These are phyloP conservation scores for Microthyrium microscopicum DNA, from an alignment of 2,329 filamentous ascomycete genomes.

Conservation along the genomic window DNA sequence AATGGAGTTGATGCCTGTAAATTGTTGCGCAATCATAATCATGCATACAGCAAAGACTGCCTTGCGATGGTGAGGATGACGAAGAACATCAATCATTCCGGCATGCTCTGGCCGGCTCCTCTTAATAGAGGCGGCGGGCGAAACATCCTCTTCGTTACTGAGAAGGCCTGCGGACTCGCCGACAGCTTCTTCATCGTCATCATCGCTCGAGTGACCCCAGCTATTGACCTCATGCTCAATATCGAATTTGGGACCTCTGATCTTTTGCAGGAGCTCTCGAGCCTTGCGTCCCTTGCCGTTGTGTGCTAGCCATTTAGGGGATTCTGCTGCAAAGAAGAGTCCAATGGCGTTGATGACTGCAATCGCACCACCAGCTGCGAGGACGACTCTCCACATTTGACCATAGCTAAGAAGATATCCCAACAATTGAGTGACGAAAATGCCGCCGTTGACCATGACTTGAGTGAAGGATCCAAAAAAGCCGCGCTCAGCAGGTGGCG, in stretches of 20 bases:
- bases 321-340: constrained; percentile 61
- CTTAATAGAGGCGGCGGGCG: constrained; percentile 5
- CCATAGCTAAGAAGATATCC: constrained; percentile 77
- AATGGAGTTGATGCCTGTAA: constrained; percentile 85
- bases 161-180: constrained; percentile 59
- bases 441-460: constrained; percentile 84
- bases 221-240: constrained; percentile 55
- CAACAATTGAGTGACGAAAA: constrained; percentile 64
- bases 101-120: constrained; percentile 17
- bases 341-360: constrained; percentile 51
- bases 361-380: constrained; percentile 55
- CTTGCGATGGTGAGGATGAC: constrained; percentile 53
- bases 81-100: constrained; percentile 39
- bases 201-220: constrained; percentile 25
- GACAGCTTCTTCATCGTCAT: constrained; percentile 18
- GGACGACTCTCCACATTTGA: constrained; percentile 66
- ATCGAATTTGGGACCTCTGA: constrained; percentile 52
- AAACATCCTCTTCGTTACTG: constrained; percentile 17
- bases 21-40: constrained; percentile 83
- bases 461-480: constrained; percentile 77
- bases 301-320: constrained; percentile 69
- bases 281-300: constrained; percentile 45
- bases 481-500: constrained; percentile 52
- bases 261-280: constrained; percentile 51
- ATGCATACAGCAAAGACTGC: constrained; percentile 81